phyloP scores from a whole-genome alignment of 2,329 filamentous ascomycete genomes.

The Cladosporium sp. region DNA sequence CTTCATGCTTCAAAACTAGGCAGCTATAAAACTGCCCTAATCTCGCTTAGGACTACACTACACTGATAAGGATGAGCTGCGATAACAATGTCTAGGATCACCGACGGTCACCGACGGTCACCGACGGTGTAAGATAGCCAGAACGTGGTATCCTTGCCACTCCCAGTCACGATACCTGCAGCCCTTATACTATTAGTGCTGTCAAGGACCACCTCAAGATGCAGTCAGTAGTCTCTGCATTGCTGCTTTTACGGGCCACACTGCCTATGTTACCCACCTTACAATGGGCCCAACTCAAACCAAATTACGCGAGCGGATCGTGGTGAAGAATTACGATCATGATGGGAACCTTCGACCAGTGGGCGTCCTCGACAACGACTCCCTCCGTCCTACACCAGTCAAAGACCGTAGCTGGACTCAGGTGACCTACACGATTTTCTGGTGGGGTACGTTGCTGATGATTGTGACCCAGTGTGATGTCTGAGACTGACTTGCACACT shows the following conservation, averaged over 20 bases:
- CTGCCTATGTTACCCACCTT: background rate
- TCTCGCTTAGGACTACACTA: background rate
- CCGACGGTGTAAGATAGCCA: background rate
- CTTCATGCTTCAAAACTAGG: background rate
- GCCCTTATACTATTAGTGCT: background rate
- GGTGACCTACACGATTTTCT: background rate
- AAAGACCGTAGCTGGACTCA: slow-evolving; percentile 4
- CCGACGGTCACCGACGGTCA: slow-evolving; percentile 6
- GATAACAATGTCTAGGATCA: background rate
- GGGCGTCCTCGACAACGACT: background rate
- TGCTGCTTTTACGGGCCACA: background rate
- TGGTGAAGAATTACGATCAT: background rate
- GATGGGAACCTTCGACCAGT: background rate
- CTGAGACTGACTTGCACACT: background rate
- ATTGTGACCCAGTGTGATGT: background rate
- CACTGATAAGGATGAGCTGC: background rate
- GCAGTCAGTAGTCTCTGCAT: background rate
- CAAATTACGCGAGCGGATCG: background rate
- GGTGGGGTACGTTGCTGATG: background rate
- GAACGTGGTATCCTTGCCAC: background rate
- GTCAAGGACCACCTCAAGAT: background rate
- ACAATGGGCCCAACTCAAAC: background rate
- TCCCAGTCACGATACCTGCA: background rate
- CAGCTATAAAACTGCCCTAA: background rate
- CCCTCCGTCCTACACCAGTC: background rate